A percentile compares a stretch with the other conserved stretches of the same genome.
Conservation (phyloP, 2,329 filamentous ascomycete genomes). For the Xylaria sp. region DNA sequence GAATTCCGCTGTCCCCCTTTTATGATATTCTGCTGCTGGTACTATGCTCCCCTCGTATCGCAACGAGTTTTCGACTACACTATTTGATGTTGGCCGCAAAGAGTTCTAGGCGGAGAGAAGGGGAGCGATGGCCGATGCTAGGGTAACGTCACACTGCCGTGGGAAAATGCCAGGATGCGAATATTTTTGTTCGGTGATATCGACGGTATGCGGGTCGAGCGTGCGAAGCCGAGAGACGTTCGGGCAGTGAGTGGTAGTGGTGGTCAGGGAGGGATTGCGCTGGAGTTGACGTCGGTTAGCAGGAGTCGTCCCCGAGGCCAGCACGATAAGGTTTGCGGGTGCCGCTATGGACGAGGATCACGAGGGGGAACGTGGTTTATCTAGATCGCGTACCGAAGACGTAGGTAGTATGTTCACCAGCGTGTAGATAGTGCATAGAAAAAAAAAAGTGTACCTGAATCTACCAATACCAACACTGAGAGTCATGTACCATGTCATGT, state of each 20-base stretch:
- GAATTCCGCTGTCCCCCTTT: slow-evolving; percentile 6
- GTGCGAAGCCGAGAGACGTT: not conserved
- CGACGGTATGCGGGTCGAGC: slow-evolving; percentile 1
- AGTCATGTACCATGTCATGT: too few relatives aligned
- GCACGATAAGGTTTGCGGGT: slow-evolving; percentile 23
- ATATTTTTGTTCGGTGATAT: not conserved
- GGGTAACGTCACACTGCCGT: slow-evolving; percentile 24
- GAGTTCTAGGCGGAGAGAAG: not conserved
- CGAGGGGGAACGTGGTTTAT: too few relatives aligned
- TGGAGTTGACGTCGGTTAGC: slow-evolving; percentile 4
- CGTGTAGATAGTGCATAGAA: too few relatives aligned
- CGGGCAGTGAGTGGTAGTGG: not conserved
- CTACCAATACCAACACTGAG: too few relatives aligned
- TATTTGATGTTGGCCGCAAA: slow-evolving; percentile 1
- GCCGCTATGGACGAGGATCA: slow-evolving; percentile 18
- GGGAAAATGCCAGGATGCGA: slow-evolving; percentile 16
- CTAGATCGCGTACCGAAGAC: too few relatives aligned
- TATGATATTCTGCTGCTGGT: not conserved
- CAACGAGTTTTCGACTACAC: slow-evolving; percentile 5
- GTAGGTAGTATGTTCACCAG: not conserved
- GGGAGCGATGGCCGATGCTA: slow-evolving; percentile 11
- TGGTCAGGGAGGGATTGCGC: slow-evolving; percentile 8
- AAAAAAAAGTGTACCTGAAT: too few relatives aligned
- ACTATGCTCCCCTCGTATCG: slow-evolving; percentile 11
- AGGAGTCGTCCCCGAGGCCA: slow-evolving; percentile 9